Evolutionary conservation across 2,329 filamentous ascomycete genomes (phyloP).

Genomic region (Neofusicoccum parvum): DNA sequence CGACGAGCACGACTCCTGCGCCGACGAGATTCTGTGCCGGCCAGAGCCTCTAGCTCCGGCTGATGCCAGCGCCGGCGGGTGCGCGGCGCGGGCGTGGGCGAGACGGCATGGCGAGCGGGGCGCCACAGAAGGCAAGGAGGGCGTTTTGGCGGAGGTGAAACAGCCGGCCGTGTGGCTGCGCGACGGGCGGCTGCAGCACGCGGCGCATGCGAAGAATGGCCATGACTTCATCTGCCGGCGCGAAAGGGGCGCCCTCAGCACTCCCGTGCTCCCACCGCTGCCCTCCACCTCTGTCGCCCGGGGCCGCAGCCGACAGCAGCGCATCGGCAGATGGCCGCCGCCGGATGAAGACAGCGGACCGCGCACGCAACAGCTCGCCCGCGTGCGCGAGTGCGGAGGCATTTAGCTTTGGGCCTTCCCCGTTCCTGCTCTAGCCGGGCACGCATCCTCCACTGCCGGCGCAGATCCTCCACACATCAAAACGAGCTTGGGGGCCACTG

Average conservation of each 20-base stretch:
- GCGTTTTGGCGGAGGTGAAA: neutral
- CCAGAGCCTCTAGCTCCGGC: too few relatives aligned
- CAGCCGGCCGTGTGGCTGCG: neutral
- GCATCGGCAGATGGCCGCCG: too few relatives aligned
- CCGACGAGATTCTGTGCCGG: too few relatives aligned
- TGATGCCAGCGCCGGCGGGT: too few relatives aligned
- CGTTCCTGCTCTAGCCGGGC: neutral
- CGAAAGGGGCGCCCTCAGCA: neutral
- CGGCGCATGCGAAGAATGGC: neutral
- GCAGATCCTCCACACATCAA: conserved; percentile 3
- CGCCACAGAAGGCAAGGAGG: conserved; percentile 1
- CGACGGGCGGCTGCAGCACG: neutral
- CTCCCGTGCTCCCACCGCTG: too few relatives aligned
- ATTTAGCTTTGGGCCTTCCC: neutral
- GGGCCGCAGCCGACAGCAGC: too few relatives aligned
- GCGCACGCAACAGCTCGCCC: neutral
- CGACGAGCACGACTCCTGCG: too few relatives aligned
- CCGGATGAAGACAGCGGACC: too few relatives aligned
- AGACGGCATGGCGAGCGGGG: neutral
- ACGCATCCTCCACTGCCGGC: neutral
- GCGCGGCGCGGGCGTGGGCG: neutral
- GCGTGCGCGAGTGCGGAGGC: neutral
- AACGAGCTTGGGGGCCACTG: neutral
- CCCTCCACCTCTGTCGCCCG: too few relatives aligned
- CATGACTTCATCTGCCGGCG: neutral